Base-by-base conservation (phyloP, 169 alveolate genomes). In the Pseudocohnilembus persalinus region DNA sequence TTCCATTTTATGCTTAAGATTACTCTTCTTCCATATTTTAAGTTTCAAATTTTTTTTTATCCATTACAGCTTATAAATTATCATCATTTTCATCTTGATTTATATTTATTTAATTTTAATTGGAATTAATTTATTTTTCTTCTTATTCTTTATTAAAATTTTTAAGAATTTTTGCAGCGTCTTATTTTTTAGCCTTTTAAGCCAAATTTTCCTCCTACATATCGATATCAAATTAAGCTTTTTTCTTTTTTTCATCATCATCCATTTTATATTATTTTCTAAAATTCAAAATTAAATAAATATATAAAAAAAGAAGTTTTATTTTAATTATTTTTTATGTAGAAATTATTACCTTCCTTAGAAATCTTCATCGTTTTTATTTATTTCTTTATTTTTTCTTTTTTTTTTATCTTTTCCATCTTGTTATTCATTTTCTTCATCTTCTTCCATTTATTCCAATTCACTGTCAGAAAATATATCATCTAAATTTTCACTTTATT, bases 21-120 rank as follows among this genome's bases (percentile, higher is more conserved):
- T 11, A 49, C 4, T 4, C 4, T 49, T 20, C 68, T 11, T 49
- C 20, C 20, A 49, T 20, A 11, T 49, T 49, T 49, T 49, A 11
- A 49, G 4, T 49, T 49, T 49, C 68, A 49, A 49, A 49, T 49
- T 49, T 49, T 49, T 49, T 49, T 49, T 49, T 20, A 20, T 49
- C 20, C 68, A 49, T 49, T 11, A n/a, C n/a, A n/a, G 20, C 20
- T 20, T 49, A 76, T 31, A 35, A 29, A 15, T 80, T 26, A 26
- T 35, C 82, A 63, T 80, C 31, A 31, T 86, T 86, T 31, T 86
- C 83, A 80, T 80, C 74, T 33, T 81, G 79, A 33, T 74, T 49
- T 75, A 80, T 86, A 31, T 74, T 27, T 27, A 80, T 74, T 72
- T 80, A 65, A 25, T 80, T 75, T 31, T 86, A 74, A 35, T 80